These are phyloP conservation scores for Pythium biforme DNA, from an alignment of 352 stramenopile species.

Conservation along the genomic window DNA sequence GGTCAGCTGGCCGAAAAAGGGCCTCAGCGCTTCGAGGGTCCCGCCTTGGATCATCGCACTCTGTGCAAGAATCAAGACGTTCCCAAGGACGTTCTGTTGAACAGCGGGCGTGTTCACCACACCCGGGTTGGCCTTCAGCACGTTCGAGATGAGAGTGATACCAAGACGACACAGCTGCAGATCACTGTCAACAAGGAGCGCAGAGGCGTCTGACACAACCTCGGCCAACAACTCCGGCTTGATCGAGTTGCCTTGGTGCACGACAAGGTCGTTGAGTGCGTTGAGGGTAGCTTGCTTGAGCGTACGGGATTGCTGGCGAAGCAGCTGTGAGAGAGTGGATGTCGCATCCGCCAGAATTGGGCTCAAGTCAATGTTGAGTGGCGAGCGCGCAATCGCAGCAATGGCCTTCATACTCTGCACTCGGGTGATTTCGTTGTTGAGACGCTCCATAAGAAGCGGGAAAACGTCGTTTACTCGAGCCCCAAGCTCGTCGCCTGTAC, in stretches of 20 bases:
- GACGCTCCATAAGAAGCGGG: conserved; percentile 92
- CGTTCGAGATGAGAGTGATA: conserved; percentile 84
- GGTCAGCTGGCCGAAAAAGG: conserved; percentile 72
- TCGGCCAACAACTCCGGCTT: conserved; percentile 80
- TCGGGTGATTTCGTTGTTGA: conserved; percentile 98
- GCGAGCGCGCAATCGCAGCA: conserved; percentile 84
- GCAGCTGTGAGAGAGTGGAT: conserved; percentile 85
- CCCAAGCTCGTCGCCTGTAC: conserved; percentile 81
- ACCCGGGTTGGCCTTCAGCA: conserved; percentile 61
- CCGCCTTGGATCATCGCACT: conserved; percentile 89
- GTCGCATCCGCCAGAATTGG: conserved; percentile 89
- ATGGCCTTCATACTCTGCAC: conserved; percentile 97
- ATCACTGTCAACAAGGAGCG: conserved; percentile 94
- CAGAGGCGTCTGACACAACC: conserved; percentile 89
- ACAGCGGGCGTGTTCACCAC: conserved; percentile 62
- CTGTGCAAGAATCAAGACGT: conserved; percentile 85
- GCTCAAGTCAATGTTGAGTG: conserved; percentile 88
- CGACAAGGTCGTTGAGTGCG: conserved; percentile 90
- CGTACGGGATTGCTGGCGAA: conserved; percentile 94
- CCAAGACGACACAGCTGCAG: conserved; percentile 95
- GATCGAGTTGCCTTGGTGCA: conserved; percentile 72
- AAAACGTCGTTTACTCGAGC: conserved; percentile 83
- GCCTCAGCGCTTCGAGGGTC: conserved; percentile 72
- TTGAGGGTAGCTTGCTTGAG: conserved; percentile 94
- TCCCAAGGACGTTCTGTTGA: conserved; percentile 65